Evolutionary conservation across 306 rosid genomes (phyloP), one percentile per base, ranked within the genome.

Genomic region (Luffa aegyptiaca): DNA sequence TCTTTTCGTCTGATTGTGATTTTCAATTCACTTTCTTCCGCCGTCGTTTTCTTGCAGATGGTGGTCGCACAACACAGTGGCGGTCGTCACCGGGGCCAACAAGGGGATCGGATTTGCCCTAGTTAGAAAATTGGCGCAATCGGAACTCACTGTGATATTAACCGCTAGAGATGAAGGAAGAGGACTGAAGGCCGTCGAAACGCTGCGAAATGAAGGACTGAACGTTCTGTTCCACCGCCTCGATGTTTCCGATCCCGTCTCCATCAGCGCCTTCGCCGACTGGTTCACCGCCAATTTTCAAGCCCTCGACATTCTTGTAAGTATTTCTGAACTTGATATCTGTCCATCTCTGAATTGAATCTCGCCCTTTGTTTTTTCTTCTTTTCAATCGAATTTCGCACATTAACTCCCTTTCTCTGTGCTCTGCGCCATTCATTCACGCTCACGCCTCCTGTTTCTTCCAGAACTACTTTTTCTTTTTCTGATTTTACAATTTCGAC

Each of bases 61-160:
- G 99, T 95, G 99, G 99, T 86, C 93, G 8, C 80, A 62, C 83
- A 89, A 91, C 45, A 91, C 92, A 3, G 90, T 86, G 55, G 97
- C 93, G 12, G 86, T 95, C 82, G 99, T 95, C 41, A 93, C 99
- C 0, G 99, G 97, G 69, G 93, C 93, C 3, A 95, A 95, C 89
- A 87, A 83, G 31, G 99, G 99, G 8, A 93, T 95, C 21, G 99
- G 99, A 14, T 91, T 75, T 80, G 96, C 97, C 3, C 8, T 95
- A 21, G 97, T 85, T 85, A 93, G 89, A 85, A 78, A 79, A 11
- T 64, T 95, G 49, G 95, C 96, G 1, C 85, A 88, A 72, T 7
- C 88, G 81, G 99, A 97, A 14, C 18, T 93, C 5, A 90, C 79
- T 0, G 97, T 95, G 14, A 84, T 95, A 21, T 82, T 95, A 75